Percentiles rank a stretch among this genome's conserved stretches.
These are phyloP conservation scores for Paramarasmius palmivorus DNA, from an alignment of 1,284 basidiomycete genomes.

Conservation along the genomic window DNA sequence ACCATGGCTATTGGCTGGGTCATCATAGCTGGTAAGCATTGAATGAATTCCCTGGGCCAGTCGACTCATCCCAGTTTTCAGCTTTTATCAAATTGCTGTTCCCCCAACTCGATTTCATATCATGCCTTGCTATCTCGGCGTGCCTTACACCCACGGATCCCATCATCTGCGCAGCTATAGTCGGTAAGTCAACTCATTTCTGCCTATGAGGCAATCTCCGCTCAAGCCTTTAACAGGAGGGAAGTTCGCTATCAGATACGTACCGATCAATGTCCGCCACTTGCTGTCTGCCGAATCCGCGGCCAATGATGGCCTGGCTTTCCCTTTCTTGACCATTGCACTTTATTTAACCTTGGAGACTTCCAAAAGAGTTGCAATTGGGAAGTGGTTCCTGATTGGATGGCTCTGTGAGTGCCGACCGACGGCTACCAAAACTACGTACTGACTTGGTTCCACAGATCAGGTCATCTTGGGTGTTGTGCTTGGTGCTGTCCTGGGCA, in stretches of 20 bases:
- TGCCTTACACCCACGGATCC: constrained; percentile 95
- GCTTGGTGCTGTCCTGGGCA: constrained; percentile 78
- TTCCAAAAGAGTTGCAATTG: constrained; percentile 65
- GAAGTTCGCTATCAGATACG: constrained; percentile 85
- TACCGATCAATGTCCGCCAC: constrained; percentile 81
- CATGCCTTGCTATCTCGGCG: constrained; percentile 84
- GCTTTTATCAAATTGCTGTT: constrained; percentile 69
- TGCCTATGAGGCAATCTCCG: constrained; percentile 4
- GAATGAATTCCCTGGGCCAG: background rate
- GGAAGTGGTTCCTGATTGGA: constrained; percentile 80
- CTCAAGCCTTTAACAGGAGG: constrained; percentile 56
- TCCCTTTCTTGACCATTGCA: constrained; percentile 88
- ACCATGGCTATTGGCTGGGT: constrained; percentile 82
- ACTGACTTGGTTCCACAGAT: constrained; percentile 46
- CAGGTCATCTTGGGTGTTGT: constrained; percentile 83
- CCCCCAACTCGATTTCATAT: constrained; percentile 67
- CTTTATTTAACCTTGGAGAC: constrained; percentile 82
- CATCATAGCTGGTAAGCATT: constrained; percentile 54
- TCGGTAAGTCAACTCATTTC: constrained; percentile 36
- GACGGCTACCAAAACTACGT: background rate
- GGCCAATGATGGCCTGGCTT: constrained; percentile 81
- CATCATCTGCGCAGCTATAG: constrained; percentile 66
- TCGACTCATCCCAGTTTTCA: constrained; percentile 18
- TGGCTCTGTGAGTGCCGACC: constrained; percentile 60
- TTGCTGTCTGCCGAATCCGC: constrained; percentile 86